Evolutionary conservation across 805 yeast genomes (phyloP).

Genomic region (Lipomyces mesembrius): DNA sequence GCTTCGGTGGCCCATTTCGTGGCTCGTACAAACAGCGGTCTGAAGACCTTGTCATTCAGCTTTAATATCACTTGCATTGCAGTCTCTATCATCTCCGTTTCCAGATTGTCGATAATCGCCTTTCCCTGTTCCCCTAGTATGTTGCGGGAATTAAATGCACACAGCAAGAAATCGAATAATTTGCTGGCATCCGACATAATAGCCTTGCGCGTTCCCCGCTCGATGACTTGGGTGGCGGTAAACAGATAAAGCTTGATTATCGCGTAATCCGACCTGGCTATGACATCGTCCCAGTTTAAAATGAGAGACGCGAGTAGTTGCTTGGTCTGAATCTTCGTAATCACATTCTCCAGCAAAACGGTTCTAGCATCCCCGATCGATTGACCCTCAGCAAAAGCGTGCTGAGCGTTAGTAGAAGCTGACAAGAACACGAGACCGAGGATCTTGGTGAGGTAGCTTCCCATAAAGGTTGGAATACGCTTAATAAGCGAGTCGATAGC

Average conservation of each 20-base stretch:
- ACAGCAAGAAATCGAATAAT: conserved; percentile 26
- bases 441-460: conserved; percentile 67
- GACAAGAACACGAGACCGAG: conserved; percentile 54
- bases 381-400: conserved; percentile 18
- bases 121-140: conserved; percentile 49
- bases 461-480: conserved; percentile 83
- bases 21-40: conserved; percentile 85
- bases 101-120: conserved; percentile 80
- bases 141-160: conserved; percentile 46
- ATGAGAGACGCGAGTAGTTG: conserved; percentile 65
- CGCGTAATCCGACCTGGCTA: conserved; percentile 41
- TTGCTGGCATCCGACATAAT: conserved; percentile 28
- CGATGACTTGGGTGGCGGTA: conserved; percentile 22
- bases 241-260: conserved; percentile 69
- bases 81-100: conserved; percentile 71
- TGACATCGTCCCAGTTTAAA: conserved; percentile 61
- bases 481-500: conserved; percentile 75
- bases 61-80: conserved; percentile 82
- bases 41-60: conserved; percentile 88
- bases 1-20: conserved; percentile 93
- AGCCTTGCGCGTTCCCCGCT: conserved; percentile 27
- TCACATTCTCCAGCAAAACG: conserved; percentile 56
- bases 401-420: conserved; percentile 10
- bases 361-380: conserved; percentile 53
- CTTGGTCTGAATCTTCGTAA: conserved; percentile 69